Evolutionary conservation across 2,329 filamentous ascomycete species (phyloP).

Genomic region (Colletotrichum sp.): DNA sequence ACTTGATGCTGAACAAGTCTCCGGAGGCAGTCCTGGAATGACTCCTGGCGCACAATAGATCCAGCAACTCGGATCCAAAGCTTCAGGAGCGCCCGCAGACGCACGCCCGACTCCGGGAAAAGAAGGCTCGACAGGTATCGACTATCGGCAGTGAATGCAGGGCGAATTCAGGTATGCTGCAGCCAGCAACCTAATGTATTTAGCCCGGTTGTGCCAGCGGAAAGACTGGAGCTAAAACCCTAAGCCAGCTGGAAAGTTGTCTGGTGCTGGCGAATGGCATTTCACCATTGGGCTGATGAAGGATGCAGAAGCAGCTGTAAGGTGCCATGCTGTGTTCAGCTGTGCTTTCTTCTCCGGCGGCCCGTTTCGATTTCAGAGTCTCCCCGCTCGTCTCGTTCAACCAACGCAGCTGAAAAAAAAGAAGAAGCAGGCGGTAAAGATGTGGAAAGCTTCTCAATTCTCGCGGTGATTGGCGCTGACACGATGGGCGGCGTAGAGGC

Average conservation of each 20-base stretch:
- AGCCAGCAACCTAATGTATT: background rate
- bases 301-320: background rate
- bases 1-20: background rate
- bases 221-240: background rate
- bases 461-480: background rate
- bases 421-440: background rate
- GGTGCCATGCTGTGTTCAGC: background rate
- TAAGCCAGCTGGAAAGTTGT: background rate
- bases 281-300: background rate
- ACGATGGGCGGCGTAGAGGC: background rate
- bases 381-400: background rate
- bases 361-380: background rate
- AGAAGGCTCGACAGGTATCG: background rate
- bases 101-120: background rate
- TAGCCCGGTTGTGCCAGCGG: background rate
- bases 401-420: background rate
- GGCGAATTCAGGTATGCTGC: background rate
- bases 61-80: background rate
- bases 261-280: background rate
- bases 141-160: background rate
- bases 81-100: background rate
- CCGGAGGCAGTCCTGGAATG: background rate
- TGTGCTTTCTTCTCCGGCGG: background rate
- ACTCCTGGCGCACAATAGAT: background rate
- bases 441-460: background rate